These are phyloP conservation scores for Isoetes taiwanensis DNA, from an alignment of 75 land plant genomes.

Conservation along the genomic window DNA sequence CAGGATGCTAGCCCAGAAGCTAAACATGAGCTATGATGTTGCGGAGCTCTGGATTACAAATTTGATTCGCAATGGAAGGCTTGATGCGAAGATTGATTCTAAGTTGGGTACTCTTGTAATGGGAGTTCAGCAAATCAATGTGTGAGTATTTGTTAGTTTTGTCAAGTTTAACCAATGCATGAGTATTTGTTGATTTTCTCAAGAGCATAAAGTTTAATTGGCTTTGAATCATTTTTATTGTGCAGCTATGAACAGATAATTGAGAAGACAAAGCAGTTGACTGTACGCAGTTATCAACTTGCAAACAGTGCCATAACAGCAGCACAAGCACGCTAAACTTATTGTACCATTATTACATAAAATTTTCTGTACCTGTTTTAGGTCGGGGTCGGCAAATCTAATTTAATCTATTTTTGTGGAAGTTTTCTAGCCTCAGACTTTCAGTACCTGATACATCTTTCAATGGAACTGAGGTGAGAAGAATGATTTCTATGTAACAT, in stretches of 20 bases:
- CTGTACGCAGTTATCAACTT: slow-evolving; percentile 54
- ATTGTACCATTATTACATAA: too few species aligned
- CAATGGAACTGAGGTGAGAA: too few species aligned
- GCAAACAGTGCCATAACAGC: slow-evolving; percentile 53
- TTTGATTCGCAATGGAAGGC: slow-evolving; percentile 44
- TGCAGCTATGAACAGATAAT: slow-evolving; percentile 86
- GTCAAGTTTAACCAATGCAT: background rate
- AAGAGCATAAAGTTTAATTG: too few species aligned
- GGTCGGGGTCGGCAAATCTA: too few species aligned
- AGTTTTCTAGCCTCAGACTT: too few species aligned
- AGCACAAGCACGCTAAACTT: too few species aligned
- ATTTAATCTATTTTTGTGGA: too few species aligned
- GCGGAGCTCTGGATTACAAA: slow-evolving; percentile 92
- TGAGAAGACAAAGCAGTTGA: slow-evolving; percentile 64
- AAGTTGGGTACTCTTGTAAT: slow-evolving; percentile 76
- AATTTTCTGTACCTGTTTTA: too few species aligned
- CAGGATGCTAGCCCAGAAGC: slow-evolving; percentile 87
- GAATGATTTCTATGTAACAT: too few species aligned
- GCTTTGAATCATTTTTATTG: background rate
- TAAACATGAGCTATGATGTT: slow-evolving; percentile 84
- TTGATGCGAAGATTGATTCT: slow-evolving; percentile 87
- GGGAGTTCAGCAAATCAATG: slow-evolving; percentile 64
- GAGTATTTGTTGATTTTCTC: background rate
- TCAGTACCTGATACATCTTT: too few species aligned
- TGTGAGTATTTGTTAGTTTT: slow-evolving; percentile 41